Conservation (phyloP, 805 yeast genomes). For the Cyberlindnera meyerae region DNA sequence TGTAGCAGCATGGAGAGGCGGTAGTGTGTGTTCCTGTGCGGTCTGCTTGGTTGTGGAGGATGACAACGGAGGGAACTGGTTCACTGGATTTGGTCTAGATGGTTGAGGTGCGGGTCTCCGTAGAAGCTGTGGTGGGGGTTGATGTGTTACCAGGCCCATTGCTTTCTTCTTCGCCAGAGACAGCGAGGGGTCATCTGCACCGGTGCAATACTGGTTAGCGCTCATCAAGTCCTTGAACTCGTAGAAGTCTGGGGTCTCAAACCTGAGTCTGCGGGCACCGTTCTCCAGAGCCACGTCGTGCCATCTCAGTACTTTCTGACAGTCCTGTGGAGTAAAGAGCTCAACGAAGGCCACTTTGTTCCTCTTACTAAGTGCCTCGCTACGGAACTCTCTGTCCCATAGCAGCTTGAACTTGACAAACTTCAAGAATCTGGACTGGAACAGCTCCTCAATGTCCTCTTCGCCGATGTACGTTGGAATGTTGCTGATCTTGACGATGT, state of each 20-base stretch:
- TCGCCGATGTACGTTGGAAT: slow-evolving; percentile 53
- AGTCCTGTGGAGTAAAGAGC: slow-evolving; percentile 43
- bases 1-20: slow-evolving; percentile 16
- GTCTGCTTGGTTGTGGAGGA: no score
- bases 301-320: slow-evolving; percentile 59
- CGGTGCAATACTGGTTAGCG: slow-evolving; percentile 18
- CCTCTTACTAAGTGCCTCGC: slow-evolving; percentile 25
- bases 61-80: no score
- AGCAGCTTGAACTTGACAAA: slow-evolving; percentile 57
- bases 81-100: not conserved
- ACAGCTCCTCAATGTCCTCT: slow-evolving; percentile 51
- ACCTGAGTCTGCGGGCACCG: slow-evolving; percentile 30
- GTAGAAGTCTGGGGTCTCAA: slow-evolving; percentile 23
- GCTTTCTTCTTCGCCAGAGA: slow-evolving; percentile 10
- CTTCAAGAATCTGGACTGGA: slow-evolving; percentile 56
- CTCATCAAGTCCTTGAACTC: slow-evolving; percentile 23
- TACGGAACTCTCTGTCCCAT: slow-evolving; percentile 43
- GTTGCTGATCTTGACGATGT: slow-evolving; percentile 56
- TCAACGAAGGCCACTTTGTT: slow-evolving; percentile 64
- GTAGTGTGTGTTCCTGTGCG: slow-evolving; percentile 11
- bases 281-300: slow-evolving; percentile 46
- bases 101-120: not conserved
- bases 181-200: slow-evolving; percentile 22
- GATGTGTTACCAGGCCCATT: not conserved
- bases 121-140: not conserved